Conservation (phyloP, 2,329 filamentous ascomycete genomes). For the Esteya vermicola region DNA sequence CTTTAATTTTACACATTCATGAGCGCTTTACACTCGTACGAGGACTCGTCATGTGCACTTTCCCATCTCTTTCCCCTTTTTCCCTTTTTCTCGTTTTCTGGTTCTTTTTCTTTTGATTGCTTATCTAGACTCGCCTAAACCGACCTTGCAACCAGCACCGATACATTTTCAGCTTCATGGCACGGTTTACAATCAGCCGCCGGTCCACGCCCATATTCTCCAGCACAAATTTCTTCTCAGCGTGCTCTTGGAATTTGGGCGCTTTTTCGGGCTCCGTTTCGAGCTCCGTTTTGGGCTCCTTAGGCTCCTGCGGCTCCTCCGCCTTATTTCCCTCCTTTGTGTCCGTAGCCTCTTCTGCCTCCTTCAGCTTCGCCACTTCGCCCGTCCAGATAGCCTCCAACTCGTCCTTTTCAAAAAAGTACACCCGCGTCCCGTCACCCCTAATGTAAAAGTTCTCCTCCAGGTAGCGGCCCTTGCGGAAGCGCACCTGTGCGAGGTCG, state of each 20-base stretch:
- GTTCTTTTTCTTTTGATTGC: too few species aligned
- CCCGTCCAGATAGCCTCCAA: constrained; percentile 61
- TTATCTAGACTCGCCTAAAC: constrained; percentile 61
- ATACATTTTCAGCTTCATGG: constrained; percentile 92
- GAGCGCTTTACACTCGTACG: too few species aligned
- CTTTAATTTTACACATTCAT: too few species aligned
- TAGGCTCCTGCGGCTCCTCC: background rate
- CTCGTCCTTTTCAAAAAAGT: constrained; percentile 89
- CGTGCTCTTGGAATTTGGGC: background rate
- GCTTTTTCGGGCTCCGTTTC: background rate
- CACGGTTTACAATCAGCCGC: constrained; percentile 81
- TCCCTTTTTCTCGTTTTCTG: too few species aligned
- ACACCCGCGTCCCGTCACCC: constrained; percentile 89
- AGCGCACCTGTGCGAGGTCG: constrained; percentile 89
- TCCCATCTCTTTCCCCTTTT: too few species aligned
- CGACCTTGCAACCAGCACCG: constrained; percentile 87
- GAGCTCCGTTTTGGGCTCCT: too few species aligned
- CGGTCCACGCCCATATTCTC: constrained; percentile 72
- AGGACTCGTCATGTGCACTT: too few species aligned
- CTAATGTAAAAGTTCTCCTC: constrained; percentile 96
- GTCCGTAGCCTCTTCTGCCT: constrained; percentile 10
- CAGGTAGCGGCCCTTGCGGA: constrained; percentile 88
- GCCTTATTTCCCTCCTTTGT: background rate
- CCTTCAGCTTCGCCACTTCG: too few species aligned
- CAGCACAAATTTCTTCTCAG: constrained; percentile 51